phyloP scores from a whole-genome alignment of 768 basidiomycete species.

The Boletus pseudo-olivaceus region DNA sequence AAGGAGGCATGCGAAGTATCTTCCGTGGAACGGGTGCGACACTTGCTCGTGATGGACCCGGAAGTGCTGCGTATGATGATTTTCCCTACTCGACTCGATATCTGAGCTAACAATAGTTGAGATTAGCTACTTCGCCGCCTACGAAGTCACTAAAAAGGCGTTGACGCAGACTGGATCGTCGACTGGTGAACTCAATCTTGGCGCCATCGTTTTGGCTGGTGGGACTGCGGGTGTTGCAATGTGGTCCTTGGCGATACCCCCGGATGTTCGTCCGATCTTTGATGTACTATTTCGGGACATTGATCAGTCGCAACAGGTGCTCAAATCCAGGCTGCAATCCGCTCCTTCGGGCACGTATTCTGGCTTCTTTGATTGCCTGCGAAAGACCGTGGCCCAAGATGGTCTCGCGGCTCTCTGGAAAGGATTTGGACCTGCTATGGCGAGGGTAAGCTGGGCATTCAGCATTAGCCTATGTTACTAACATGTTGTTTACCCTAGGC shows the following conservation, averaged over 20 bases:
- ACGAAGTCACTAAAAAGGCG: constrained; percentile 88
- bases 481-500: constrained; percentile 48
- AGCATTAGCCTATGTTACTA: background rate
- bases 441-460: constrained; percentile 51
- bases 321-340: constrained; percentile 94
- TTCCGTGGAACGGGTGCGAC: constrained; percentile 95
- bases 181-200: constrained; percentile 77
- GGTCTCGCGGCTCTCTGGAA: constrained; percentile 91
- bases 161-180: constrained; percentile 79
- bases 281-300: background rate
- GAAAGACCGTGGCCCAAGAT: constrained; percentile 88
- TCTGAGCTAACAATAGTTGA: constrained; percentile 3
- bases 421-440: constrained; percentile 98
- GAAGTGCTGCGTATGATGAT: constrained; percentile 83
- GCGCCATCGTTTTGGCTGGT: constrained; percentile 86
- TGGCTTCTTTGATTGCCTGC: constrained; percentile 87
- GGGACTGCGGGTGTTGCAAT: constrained; percentile 95
- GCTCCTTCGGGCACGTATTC: constrained; percentile 98
- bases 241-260: constrained; percentile 97
- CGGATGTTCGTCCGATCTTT: constrained; percentile 63
- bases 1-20: constrained; percentile 89
- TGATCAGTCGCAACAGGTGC: constrained; percentile 53
- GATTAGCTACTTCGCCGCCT: constrained; percentile 90
- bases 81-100: background rate
- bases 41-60: constrained; percentile 90